Evolutionary conservation across 495 filamentous ascomycete genomes (phyloP).

Genomic region (Collariella sp.): DNA sequence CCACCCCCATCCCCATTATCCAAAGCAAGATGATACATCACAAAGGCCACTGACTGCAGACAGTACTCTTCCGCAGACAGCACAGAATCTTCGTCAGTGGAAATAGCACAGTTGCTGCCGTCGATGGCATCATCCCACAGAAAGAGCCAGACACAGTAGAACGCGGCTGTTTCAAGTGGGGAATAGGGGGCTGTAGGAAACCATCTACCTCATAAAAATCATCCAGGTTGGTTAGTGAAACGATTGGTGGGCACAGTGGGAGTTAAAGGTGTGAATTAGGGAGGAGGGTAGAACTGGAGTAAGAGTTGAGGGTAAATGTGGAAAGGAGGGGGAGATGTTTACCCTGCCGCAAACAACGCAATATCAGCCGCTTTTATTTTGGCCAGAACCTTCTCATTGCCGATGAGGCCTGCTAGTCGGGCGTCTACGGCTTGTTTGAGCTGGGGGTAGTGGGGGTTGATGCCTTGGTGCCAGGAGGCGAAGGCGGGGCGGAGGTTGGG

Average conservation of each 20-base stretch:
- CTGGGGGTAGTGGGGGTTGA: constrained; percentile 6
- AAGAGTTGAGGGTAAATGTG: background rate
- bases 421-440: constrained; percentile 4
- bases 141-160: constrained; percentile 13
- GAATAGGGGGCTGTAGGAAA: constrained; percentile 6
- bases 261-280: too few species aligned
- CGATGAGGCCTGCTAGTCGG: constrained; percentile 2
- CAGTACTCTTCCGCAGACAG: constrained; percentile 4
- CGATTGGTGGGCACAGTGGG: too few species aligned
- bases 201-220: too few species aligned
- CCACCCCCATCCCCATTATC: too few species aligned
- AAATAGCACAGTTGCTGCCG: background rate
- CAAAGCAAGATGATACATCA: constrained; percentile 1
- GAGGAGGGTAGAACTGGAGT: background rate
- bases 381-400: background rate
- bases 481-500: constrained; percentile 12
- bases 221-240: too few species aligned
- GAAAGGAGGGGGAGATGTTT: background rate
- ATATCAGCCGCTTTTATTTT: constrained; percentile 10
- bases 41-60: constrained; percentile 4
- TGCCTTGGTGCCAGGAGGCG: constrained; percentile 8
- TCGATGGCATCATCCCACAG: constrained; percentile 19
- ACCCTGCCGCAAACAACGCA: constrained; percentile 11
- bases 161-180: constrained; percentile 1
- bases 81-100: background rate